Percentiles rank a stretch among this genome's conserved stretches.
Evolutionary conservation across 2,329 filamentous ascomycete genomes (phyloP).

Genomic region (Aspergillus tanneri): DNA sequence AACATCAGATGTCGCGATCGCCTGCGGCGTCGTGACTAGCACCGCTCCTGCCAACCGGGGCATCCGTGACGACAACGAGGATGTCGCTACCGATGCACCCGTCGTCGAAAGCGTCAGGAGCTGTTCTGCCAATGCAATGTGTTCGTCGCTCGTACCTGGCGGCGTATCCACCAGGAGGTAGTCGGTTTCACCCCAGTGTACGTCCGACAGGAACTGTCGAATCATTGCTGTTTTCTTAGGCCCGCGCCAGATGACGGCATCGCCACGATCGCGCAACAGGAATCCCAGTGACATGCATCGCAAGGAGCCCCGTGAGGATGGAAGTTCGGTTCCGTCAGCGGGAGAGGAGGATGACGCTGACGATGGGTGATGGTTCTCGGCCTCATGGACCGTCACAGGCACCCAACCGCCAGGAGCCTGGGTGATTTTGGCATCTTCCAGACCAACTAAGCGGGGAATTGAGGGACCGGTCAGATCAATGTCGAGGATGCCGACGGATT

Average conservation of each 20-base stretch:
- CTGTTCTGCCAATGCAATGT: constrained; percentile 90
- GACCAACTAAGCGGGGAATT: constrained; percentile 89
- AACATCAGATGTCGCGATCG: constrained; percentile 88
- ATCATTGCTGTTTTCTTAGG: constrained; percentile 99
- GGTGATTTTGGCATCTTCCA: constrained; percentile 84
- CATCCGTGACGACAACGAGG: constrained; percentile 18
- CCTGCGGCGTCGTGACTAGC: constrained; percentile 93
- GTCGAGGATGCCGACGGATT: constrained; percentile 91
- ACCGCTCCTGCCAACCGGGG: constrained; percentile 82
- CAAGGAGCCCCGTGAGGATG: constrained; percentile 39
- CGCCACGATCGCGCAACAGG: constrained; percentile 74
- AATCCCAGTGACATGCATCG: constrained; percentile 91
- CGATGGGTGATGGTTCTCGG: no score
- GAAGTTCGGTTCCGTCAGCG: constrained; percentile 12
- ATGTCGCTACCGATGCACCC: constrained; percentile 20
- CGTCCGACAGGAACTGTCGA: constrained; percentile 88
- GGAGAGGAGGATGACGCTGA: constrained; percentile 9
- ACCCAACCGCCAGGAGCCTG: constrained; percentile 92
- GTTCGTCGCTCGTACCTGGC: constrained; percentile 93
- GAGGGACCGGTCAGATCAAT: constrained; percentile 95
- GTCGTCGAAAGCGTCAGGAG: constrained; percentile 55
- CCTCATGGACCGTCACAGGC: constrained; percentile 77
- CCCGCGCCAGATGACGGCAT: constrained; percentile 95
- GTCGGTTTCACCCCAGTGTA: constrained; percentile 82
- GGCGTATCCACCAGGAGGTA: constrained; percentile 94